Evolutionary conservation across 148 eudicot genomes (phyloP).

Genomic region (Amaranthus hypochondriacus): DNA sequence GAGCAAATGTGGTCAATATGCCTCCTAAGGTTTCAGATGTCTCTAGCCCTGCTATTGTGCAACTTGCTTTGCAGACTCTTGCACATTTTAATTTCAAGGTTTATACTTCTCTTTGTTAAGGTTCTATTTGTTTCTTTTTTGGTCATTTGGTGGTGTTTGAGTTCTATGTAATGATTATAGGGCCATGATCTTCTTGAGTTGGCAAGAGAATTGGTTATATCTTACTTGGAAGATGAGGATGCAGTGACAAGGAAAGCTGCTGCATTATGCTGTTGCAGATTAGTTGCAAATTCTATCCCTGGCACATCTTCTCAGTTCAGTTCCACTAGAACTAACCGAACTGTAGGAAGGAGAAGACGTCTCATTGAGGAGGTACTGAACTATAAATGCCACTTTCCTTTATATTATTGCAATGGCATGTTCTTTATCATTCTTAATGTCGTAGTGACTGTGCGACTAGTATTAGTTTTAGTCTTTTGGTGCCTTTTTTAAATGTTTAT

Average conservation of each 20-base stretch:
- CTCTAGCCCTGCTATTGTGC: conserved; percentile 70
- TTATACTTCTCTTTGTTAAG: conserved; percentile 14
- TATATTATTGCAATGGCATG: not conserved
- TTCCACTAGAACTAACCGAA: conserved; percentile 65
- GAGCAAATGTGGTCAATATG: conserved; percentile 39
- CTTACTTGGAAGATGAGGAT: conserved; percentile 88
- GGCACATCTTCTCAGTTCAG: conserved; percentile 51
- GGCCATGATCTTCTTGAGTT: conserved; percentile 95
- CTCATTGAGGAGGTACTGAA: conserved; percentile 79
- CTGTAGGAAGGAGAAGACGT: conserved; percentile 75
- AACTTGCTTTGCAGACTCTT: conserved; percentile 91
- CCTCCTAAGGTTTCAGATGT: conserved; percentile 55
- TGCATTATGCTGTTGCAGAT: conserved; percentile 87
- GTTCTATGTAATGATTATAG: conserved; percentile 34
- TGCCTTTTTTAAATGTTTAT: not conserved
- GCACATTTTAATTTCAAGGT: conserved; percentile 92
- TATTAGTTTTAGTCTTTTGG: not conserved
- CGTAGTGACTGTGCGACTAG: not conserved
- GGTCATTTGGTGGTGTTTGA: conserved; percentile 5
- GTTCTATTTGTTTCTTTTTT: not conserved
- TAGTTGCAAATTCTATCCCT: conserved; percentile 69
- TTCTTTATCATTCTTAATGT: not conserved
- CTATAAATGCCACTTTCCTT: not conserved
- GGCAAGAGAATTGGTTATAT: conserved; percentile 70
- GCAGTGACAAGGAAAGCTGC: conserved; percentile 85